Evolutionary conservation across 768 basidiomycete genomes (phyloP).

Genomic region (Boletus sensibilis): DNA sequence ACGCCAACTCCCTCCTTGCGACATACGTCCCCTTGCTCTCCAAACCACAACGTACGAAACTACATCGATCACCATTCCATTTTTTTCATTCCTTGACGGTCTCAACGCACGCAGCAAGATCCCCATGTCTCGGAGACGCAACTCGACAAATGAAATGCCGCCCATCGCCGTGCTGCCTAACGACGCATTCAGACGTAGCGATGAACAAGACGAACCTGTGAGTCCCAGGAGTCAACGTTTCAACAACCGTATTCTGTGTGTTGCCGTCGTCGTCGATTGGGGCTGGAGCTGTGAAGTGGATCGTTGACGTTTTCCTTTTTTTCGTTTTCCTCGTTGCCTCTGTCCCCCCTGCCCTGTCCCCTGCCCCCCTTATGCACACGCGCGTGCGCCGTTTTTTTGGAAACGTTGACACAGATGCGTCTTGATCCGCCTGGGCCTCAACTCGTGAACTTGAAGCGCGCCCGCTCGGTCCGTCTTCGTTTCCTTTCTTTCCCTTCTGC

Average conservation of each 20-base stretch:
- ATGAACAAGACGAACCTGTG: background rate
- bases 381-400: background rate
- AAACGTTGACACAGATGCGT: background rate
- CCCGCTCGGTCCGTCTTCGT: slow-evolving; percentile 11
- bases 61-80: background rate
- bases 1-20: slow-evolving; percentile 28
- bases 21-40: slow-evolving; percentile 15
- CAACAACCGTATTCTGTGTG: background rate
- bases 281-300: background rate
- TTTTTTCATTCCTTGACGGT: slow-evolving; percentile 2
- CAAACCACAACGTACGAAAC: background rate
- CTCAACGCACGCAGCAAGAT: slow-evolving; percentile 22
- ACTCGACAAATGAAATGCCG: background rate
- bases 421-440: background rate
- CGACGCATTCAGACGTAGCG: background rate
- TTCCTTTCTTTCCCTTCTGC: background rate
- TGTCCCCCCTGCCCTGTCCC: too few relatives aligned
- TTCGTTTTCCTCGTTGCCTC: background rate
- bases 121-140: background rate
- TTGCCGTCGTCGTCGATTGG: background rate
- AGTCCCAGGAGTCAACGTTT: background rate
- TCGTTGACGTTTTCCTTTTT: background rate
- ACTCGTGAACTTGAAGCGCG: background rate
- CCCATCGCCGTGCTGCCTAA: slow-evolving; percentile 4
- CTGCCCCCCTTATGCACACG: background rate